phyloP scores from a whole-genome alignment of 2,329 filamentous ascomycete genomes.

The Stagonosporopsis rhizophila region DNA sequence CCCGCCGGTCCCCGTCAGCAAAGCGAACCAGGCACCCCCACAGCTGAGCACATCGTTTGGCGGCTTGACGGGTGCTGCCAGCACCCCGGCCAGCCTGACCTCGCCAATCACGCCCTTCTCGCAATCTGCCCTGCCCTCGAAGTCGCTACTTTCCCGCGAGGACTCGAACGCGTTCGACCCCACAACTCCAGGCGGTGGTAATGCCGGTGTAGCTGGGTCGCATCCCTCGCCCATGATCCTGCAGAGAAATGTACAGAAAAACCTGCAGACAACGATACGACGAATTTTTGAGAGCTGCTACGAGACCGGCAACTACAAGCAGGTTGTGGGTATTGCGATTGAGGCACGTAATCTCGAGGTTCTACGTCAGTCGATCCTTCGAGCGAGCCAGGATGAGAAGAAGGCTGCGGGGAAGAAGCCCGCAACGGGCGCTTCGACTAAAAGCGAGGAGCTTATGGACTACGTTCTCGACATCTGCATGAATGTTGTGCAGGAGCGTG shows the following conservation, averaged over 20 bases:
- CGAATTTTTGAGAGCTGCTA: constrained; percentile 92
- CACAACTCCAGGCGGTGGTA: constrained; percentile 62
- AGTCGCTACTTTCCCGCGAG: constrained; percentile 88
- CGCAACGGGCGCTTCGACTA: constrained; percentile 60
- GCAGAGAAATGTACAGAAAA: constrained; percentile 76
- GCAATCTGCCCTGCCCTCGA: constrained; percentile 89
- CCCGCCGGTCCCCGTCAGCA: constrained; percentile 58
- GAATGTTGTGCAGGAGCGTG: constrained; percentile 94
- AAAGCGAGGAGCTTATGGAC: constrained; percentile 93
- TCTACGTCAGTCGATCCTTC: constrained; percentile 83
- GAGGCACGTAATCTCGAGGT: constrained; percentile 93
- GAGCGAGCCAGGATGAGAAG: constrained; percentile 86
- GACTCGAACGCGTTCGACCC: constrained; percentile 69
- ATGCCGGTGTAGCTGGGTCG: constrained; percentile 60
- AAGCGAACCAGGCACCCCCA: constrained; percentile 62
- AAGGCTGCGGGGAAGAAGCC: constrained; percentile 69
- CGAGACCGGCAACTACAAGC: constrained; percentile 83
- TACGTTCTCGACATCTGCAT: constrained; percentile 96
- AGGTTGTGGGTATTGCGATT: constrained; percentile 95
- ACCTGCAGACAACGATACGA: constrained; percentile 83
- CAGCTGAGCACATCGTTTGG: constrained; percentile 82
- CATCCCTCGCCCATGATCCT: constrained; percentile 69
- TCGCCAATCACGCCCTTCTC: constrained; percentile 96
- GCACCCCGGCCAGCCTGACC: constrained; percentile 70
- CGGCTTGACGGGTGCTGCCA: constrained; percentile 69